phyloP scores from a whole-genome alignment of 495 filamentous ascomycete species.

The Thermothielavioides terrestris region DNA sequence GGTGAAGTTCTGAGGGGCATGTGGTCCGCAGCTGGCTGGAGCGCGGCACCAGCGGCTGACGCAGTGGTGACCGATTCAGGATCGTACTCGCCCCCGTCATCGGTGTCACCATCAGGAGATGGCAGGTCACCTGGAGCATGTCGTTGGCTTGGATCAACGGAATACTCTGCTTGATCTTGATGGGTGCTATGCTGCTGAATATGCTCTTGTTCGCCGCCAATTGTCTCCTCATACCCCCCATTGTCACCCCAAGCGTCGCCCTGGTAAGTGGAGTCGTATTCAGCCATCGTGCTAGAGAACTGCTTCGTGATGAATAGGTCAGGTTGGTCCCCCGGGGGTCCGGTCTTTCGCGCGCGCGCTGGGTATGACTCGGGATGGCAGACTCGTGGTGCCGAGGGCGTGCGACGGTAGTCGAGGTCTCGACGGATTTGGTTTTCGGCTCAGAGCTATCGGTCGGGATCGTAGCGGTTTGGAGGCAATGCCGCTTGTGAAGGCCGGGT shows the following conservation, averaged over 20 bases:
- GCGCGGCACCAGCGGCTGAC: conserved; percentile 3
- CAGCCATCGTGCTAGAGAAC: conserved; percentile 26
- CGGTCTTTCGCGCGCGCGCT: too few relatives aligned
- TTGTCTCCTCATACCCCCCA: conserved; percentile 43
- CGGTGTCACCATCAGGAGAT: conserved; percentile 29
- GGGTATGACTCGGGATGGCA: too few relatives aligned
- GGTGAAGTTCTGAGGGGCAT: conserved; percentile 27
- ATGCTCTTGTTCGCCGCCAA: conserved; percentile 43
- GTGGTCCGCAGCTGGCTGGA: conserved; percentile 21
- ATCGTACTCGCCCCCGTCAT: conserved; percentile 44
- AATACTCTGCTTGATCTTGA: conserved; percentile 35
- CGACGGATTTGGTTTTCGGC: too few relatives aligned
- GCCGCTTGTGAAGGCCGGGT: background rate
- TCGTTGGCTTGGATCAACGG: conserved; percentile 38
- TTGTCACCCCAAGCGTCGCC: conserved; percentile 40
- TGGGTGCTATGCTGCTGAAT: conserved; percentile 46
- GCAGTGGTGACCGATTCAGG: conserved; percentile 37
- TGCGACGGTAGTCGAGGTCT: too few relatives aligned
- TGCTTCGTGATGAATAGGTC: too few relatives aligned
- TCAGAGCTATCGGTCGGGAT: too few relatives aligned
- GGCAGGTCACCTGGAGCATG: conserved; percentile 38
- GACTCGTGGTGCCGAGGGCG: too few relatives aligned
- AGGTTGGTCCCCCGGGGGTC: too few relatives aligned
- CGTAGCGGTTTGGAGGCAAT: too few relatives aligned
- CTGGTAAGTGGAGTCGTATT: conserved; percentile 27